Evolutionary conservation across 2,329 filamentous ascomycete genomes (phyloP).

Genomic region (Dactylellina cionopaga): DNA sequence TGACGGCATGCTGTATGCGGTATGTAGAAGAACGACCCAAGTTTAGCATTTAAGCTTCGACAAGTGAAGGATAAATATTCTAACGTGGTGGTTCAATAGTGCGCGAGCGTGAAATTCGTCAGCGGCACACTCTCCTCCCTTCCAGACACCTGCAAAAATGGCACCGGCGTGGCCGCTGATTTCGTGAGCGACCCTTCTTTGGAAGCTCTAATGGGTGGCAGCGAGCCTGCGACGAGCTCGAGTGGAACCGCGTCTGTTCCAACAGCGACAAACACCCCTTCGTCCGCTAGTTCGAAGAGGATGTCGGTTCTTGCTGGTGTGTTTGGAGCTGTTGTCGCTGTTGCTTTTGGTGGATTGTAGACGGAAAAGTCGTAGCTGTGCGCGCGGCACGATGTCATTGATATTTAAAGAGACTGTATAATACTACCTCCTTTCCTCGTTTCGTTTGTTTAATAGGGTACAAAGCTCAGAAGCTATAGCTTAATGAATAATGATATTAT

Average conservation of each 20-base stretch:
- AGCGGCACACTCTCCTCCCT: conserved; percentile 14
- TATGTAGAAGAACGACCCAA: too few species aligned
- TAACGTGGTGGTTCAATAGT: conserved; percentile 18
- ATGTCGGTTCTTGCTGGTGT: conserved; percentile 27
- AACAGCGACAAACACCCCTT: conserved; percentile 17
- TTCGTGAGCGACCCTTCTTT: conserved; percentile 15
- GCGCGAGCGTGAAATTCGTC: conserved; percentile 43
- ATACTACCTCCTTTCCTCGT: neutral
- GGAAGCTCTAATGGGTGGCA: conserved; percentile 20
- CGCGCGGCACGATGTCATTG: too few species aligned
- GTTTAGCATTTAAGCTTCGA: neutral
- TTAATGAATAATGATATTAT: conserved; percentile 9
- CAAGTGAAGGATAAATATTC: too few species aligned
- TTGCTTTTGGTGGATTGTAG: conserved; percentile 31
- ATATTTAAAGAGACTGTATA: neutral
- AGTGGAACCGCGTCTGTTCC: conserved; percentile 21
- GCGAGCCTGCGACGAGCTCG: neutral
- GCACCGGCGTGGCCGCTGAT: conserved; percentile 32
- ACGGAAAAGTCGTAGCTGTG: too few species aligned
- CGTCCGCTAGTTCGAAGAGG: conserved; percentile 14
- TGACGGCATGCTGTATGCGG: conserved; percentile 70
- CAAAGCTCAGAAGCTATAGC: neutral
- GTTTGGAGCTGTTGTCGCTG: conserved; percentile 15
- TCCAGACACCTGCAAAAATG: conserved; percentile 39
- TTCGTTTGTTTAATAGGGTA: too few species aligned